These are phyloP conservation scores for Solanum ahanhuiri DNA, from an alignment of 257 asterid species.

Conservation along the genomic window DNA sequence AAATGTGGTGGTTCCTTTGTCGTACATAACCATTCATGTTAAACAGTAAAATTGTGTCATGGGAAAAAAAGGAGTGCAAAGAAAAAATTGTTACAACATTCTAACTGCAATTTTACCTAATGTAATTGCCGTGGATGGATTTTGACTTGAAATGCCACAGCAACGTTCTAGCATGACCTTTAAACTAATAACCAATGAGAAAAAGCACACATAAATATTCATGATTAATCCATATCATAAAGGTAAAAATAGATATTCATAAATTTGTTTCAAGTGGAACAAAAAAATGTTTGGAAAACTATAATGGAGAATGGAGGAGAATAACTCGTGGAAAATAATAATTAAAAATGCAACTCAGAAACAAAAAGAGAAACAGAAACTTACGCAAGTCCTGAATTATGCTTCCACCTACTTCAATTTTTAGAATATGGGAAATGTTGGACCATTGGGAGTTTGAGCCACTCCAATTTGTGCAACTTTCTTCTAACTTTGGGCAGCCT, in stretches of 20 bases:
- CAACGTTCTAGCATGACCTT: background rate
- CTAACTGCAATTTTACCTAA: background rate
- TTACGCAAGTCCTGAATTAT: background rate
- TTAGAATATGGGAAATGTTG: background rate
- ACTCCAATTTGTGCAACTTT: background rate
- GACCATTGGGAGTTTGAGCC: background rate
- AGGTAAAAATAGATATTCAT: no score
- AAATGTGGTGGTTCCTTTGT: background rate
- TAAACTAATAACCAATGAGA: background rate
- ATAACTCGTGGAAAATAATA: background rate
- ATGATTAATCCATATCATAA: background rate
- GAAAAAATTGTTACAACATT: background rate
- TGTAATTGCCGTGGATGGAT: no score
- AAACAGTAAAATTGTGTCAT: background rate
- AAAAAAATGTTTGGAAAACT: background rate
- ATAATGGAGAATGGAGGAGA: background rate
- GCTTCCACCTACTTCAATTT: background rate
- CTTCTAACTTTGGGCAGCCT: background rate
- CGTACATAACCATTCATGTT: background rate
- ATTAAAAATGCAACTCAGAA: background rate
- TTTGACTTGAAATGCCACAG: background rate
- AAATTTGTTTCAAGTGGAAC: background rate
- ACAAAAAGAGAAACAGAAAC: background rate
- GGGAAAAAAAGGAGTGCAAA: background rate
- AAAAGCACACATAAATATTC: background rate